Base-by-base conservation (phyloP, 805 yeast genomes). In the Scheffersomyces stipitis region DNA sequence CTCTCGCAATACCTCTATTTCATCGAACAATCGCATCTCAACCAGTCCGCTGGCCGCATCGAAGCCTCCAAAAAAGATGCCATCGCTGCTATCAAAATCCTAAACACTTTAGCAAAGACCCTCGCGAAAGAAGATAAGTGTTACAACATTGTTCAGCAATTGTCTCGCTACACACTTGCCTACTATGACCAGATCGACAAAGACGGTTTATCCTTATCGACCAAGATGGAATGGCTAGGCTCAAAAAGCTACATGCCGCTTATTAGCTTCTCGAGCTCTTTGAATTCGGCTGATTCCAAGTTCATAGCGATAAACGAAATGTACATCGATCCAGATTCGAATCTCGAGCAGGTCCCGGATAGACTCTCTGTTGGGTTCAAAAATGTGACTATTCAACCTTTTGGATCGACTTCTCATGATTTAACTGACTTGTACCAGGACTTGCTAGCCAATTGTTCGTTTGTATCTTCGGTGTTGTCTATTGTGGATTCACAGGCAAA, bases 381-480 rank as follows among this genome's bases (percentile, higher is more conserved):
- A 14, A 14, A 12, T 5, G 33, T 28, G 3, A 4, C 8, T 13
- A 15, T 22, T 14, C 16, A 15, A 3, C 37, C 36, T 26, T 42
- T 43, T 43, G 6, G 34, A 5, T 24, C 17, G 14, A 14, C 27
- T 10, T 4, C 16, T 9, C n/a, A 34, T n/a, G 35, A 38, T 13
- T 34, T 41, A 22, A 23, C 36, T 12, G 37, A 38, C 23, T 34
- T 78, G 9, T 70, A 64, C 48, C 83, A 79, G 47, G 81, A 76
- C 38, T 43, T 62, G 1, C 50, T 76, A n/a, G 65, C 78, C 6
- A 81, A 86, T 56, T 87, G 95, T 58, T 85, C 95, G 0, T 78
- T 86, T 52, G 86, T 86, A 3, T 79, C 89, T 2, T 69, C 90
- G 0, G 50, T 86, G 12, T 61, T 84, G 12, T 75, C 86, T 1